phyloP scores from a whole-genome alignment of 192 early-diverging fungal genomes.

The Coemansia sp. region DNA sequence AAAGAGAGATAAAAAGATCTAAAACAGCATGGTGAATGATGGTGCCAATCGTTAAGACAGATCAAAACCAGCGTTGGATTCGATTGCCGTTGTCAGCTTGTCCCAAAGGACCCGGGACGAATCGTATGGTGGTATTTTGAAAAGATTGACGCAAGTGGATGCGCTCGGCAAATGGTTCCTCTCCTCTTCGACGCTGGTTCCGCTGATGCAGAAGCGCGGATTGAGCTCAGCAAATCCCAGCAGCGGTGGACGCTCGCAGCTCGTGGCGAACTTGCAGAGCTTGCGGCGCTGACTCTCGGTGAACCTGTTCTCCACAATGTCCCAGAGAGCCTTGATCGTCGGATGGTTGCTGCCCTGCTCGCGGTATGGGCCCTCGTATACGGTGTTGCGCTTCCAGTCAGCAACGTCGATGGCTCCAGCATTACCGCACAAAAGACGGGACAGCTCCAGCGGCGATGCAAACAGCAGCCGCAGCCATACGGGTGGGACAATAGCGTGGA shows the following conservation, averaged over 20 bases:
- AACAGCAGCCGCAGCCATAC: slow-evolving; percentile 88
- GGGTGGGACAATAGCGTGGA: slow-evolving; percentile 82
- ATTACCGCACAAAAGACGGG: slow-evolving; percentile 82
- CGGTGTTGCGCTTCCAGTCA: slow-evolving; percentile 73
- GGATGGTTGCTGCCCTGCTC: slow-evolving; percentile 57
- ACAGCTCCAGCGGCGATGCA: slow-evolving; percentile 85
- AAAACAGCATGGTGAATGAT: not conserved
- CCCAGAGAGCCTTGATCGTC: slow-evolving; percentile 78
- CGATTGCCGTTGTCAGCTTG: slow-evolving; percentile 87
- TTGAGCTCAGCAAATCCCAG: slow-evolving; percentile 75
- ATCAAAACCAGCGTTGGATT: slow-evolving; percentile 88
- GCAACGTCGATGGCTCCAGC: slow-evolving; percentile 71
- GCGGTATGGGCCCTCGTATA: slow-evolving; percentile 70
- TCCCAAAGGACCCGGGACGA: slow-evolving; percentile 51
- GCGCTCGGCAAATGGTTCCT: slow-evolving; percentile 70
- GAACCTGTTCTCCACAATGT: slow-evolving; percentile 54
- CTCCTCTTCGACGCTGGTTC: slow-evolving; percentile 20
- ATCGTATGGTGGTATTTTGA: slow-evolving; percentile 84
- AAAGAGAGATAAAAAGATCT: too few species aligned
- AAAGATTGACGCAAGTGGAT: slow-evolving; percentile 84
- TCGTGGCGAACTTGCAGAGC: slow-evolving; percentile 88
- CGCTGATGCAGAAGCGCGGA: slow-evolving; percentile 41
- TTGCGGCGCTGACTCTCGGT: slow-evolving; percentile 52
- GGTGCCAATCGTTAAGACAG: slow-evolving; percentile 60
- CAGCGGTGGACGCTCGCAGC: slow-evolving; percentile 86